Percentiles rank a stretch among this genome's conserved stretches.
These are phyloP conservation scores for Fraxinus velutina DNA, from an alignment of 305 asterid species.

Conservation along the genomic window DNA sequence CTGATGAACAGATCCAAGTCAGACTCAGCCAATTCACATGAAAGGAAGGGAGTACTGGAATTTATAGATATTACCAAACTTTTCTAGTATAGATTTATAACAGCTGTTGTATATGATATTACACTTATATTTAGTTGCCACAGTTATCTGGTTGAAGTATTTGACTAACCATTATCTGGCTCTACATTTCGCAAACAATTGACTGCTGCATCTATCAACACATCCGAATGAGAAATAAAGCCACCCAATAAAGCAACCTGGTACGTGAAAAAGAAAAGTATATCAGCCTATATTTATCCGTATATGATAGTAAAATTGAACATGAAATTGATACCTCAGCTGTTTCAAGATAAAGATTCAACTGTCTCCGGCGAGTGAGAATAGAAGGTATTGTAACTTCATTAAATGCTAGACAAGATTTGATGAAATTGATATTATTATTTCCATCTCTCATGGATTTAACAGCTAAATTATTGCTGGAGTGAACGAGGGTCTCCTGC, in stretches of 20 bases:
- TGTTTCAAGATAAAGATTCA: conserved; percentile 76
- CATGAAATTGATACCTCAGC: conserved; percentile 58
- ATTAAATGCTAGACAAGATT: conserved; percentile 73
- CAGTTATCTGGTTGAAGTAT: conserved; percentile 22
- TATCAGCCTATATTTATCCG: conserved; percentile 16
- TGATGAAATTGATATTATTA: conserved; percentile 48
- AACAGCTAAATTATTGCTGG: conserved; percentile 67
- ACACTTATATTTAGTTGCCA: background rate
- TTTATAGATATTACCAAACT: background rate
- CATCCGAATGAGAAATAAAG: conserved; percentile 62
- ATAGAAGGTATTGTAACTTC: conserved; percentile 82
- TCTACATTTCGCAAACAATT: conserved; percentile 50
- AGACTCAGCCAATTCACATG: background rate
- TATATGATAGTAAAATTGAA: conserved; percentile 7
- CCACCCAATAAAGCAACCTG: conserved; percentile 78
- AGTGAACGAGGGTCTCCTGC: conserved; percentile 79
- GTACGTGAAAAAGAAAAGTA: conserved; percentile 17
- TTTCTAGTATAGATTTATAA: conserved; percentile 5
- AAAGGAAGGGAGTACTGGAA: conserved; percentile 6
- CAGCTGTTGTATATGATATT: background rate
- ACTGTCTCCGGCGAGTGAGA: conserved; percentile 49
- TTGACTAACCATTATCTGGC: conserved; percentile 53
- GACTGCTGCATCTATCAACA: conserved; percentile 61
- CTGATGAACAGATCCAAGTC: background rate
- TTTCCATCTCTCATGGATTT: conserved; percentile 53